Percentiles rank a stretch among this genome's conserved stretches.
These are phyloP conservation scores for Stenogyne calaminthoides DNA, from an alignment of 305 asterid genomes.

Conservation along the genomic window DNA sequence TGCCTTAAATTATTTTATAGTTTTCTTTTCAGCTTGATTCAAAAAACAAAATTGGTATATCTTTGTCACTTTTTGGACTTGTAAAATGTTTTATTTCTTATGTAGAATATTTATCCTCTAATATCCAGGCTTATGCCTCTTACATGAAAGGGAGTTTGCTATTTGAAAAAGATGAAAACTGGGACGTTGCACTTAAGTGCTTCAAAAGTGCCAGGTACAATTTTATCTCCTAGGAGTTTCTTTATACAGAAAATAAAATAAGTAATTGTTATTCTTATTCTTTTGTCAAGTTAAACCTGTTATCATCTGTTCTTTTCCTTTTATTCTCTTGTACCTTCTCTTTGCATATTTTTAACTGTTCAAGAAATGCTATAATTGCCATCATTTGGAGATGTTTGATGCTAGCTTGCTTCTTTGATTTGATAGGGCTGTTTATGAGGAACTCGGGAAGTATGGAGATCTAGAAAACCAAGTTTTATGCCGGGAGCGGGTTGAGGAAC, in stretches of 20 bases:
- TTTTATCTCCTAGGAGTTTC: conserved; percentile 15
- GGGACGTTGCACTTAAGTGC: conserved; percentile 89
- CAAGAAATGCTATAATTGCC: conserved; percentile 1
- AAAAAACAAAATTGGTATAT: neutral
- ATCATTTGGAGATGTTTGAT: conserved; percentile 11
- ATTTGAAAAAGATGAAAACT: conserved; percentile 87
- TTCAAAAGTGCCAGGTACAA: conserved; percentile 89
- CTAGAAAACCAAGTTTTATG: conserved; percentile 87
- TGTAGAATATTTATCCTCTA: conserved; percentile 26
- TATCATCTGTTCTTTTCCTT: conserved; percentile 5
- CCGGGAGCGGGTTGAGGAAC: conserved; percentile 93
- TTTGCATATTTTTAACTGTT: neutral
- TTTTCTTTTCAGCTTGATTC: neutral
- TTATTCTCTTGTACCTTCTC: conserved; percentile 5
- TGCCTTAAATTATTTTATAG: neutral
- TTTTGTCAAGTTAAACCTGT: conserved; percentile 24
- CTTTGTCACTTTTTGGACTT: conserved; percentile 7
- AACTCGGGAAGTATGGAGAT: conserved; percentile 97
- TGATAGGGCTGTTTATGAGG: conserved; percentile 95
- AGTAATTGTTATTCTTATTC: conserved; percentile 13
- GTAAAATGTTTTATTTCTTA: neutral
- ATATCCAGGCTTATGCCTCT: conserved; percentile 85
- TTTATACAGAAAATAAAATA: conserved; percentile 17
- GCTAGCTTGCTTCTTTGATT: conserved; percentile 26
- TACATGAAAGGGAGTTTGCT: conserved; percentile 91